Conservation (phyloP, 2,329 filamentous ascomycete species). For the Nothophaeocryptopus gaeumannii region DNA sequence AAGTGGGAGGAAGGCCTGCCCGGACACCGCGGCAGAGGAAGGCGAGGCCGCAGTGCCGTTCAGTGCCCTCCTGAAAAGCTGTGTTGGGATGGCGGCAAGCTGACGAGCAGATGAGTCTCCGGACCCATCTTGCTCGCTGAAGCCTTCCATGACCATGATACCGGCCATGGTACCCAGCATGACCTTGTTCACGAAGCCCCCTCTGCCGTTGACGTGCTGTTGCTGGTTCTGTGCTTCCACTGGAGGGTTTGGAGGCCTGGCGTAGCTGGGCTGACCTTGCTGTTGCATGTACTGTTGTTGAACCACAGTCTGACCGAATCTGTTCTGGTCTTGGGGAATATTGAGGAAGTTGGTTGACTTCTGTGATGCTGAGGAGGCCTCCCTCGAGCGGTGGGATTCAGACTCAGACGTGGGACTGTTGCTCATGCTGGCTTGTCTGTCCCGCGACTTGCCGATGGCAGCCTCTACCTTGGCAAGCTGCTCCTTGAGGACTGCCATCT, state of each 20-base stretch:
- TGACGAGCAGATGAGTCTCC: constrained; percentile 43
- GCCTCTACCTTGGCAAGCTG: constrained; percentile 66
- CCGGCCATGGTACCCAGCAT: constrained; percentile 92
- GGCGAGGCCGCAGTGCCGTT: constrained; percentile 17
- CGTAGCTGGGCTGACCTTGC: constrained; percentile 33
- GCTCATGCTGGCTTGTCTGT: constrained; percentile 25
- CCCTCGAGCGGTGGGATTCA: constrained; percentile 23
- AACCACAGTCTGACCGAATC: constrained; percentile 24
- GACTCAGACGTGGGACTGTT: constrained; percentile 22
- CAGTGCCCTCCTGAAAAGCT: constrained; percentile 33
- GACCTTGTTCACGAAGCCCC: constrained; percentile 64
- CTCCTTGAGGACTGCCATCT: constrained; percentile 75
- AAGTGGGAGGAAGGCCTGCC: constrained; percentile 40
- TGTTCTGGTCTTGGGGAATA: constrained; percentile 25
- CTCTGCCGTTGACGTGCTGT: constrained; percentile 40
- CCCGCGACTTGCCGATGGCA: constrained; percentile 53
- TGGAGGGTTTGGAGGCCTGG: constrained; percentile 30
- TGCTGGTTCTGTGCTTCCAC: constrained; percentile 35
- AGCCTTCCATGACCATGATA: constrained; percentile 84
- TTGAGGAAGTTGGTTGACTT: constrained; percentile 27
- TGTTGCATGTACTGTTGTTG: constrained; percentile 36
- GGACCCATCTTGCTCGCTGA: constrained; percentile 63
- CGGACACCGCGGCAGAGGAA: constrained; percentile 23
- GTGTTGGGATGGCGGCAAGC: constrained; percentile 43
- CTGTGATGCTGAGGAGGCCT: constrained; percentile 29